phyloP scores from a whole-genome alignment of 768 basidiomycete genomes.

The Amanita rubescens region DNA sequence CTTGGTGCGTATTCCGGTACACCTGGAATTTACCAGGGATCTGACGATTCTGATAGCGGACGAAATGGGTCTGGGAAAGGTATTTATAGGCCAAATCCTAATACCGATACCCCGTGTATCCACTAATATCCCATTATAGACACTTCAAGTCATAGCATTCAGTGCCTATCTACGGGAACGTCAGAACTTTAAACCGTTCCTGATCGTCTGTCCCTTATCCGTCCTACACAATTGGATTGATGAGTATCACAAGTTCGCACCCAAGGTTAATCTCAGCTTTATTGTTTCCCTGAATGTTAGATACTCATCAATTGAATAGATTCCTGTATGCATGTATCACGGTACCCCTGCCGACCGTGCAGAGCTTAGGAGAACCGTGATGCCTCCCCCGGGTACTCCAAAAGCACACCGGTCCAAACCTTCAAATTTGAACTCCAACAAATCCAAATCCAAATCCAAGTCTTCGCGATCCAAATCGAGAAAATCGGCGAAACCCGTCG shows the following conservation, averaged over 20 bases:
- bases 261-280: constrained; percentile 45
- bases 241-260: constrained; percentile 82
- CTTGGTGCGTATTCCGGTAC: constrained; percentile 39
- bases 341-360: constrained; percentile 78
- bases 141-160: constrained; percentile 92
- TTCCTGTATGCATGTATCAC: constrained; percentile 88
- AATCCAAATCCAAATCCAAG: constrained; percentile 11
- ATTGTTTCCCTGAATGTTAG: constrained; percentile 4
- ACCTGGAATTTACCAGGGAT: not conserved
- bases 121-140: constrained; percentile 40
- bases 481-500: constrained; percentile 5
- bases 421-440: not conserved
- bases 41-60: constrained; percentile 46
- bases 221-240: constrained; percentile 89
- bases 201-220: constrained; percentile 89
- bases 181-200: constrained; percentile 63
- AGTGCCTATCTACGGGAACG: constrained; percentile 81
- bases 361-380: constrained; percentile 59
- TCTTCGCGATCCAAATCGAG: not conserved
- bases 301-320: constrained; percentile 32
- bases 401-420: constrained; percentile 3
- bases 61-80: constrained; percentile 93
- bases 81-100: constrained; percentile 16
- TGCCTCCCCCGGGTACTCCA: constrained; percentile 28
- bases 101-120: constrained; percentile 8